Evolutionary conservation across 495 filamentous ascomycete species (phyloP), one percentile per base, ranked within the genome.

Genomic region (Tetracladium marchalianum): DNA sequence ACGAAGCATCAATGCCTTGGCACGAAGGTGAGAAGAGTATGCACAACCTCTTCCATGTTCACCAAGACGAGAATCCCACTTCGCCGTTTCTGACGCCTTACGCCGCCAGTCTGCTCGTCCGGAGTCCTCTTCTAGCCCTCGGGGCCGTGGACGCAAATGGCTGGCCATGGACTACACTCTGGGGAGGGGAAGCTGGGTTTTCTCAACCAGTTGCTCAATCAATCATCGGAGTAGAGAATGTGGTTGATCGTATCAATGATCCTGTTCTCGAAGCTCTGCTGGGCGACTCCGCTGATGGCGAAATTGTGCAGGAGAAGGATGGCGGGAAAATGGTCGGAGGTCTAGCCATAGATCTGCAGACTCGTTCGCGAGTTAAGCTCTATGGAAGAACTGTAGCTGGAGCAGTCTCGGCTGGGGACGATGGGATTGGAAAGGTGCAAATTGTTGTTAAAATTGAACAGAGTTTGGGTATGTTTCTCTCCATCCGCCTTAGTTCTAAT

Each of bases 151-250:
- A 89, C 54, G 53, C 57, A 3, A 42, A 79, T 32, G 75, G 73
- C 5, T 64, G 75, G 24, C 84, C 84, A 13, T 90, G 84, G 85
- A 82, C 80, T 31, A 80, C 81, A 0, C 38, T 90, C 5, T 84
- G 81, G 76, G 84, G 81, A 40, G 85, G 85, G 31, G 75, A 85
- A 56, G 51, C 65, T 5, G 82, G 82, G 9, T 84, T 89, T 54
- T 72, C 76, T 0, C 61, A 63, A 19, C 72, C 80, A 0, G 62
- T 85, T 0, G 75, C 73, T 12, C 60, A 67, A 35, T 69, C 65
- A 5, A 67, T 82, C 2, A 63, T 89, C 15, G 82, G 77, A 2
- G 62, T 86, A 12, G 66, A 69, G 39, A 75, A 73, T 5, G 56
- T 71, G 1, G 77, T 84, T 6, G 80, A 81, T 55, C 61, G 62